Conservation (phyloP, 1,139 yeast genomes). For the Debaryomyces nepalensis region DNA sequence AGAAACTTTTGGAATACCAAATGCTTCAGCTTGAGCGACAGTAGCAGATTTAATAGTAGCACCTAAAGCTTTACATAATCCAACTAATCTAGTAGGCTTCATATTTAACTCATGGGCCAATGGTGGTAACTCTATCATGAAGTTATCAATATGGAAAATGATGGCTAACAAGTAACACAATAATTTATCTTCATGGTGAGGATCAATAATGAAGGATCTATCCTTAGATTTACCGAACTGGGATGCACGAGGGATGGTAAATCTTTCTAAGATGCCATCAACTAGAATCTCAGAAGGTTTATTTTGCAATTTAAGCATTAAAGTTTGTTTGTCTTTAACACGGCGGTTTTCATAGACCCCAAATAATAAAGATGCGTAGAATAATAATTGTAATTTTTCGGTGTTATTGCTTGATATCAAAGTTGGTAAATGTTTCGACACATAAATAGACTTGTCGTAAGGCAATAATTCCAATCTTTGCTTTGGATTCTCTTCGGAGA, state of each 20-base stretch:
- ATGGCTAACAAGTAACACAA: conserved; percentile 77
- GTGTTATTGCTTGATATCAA: conserved; percentile 50
- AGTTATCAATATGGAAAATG: conserved; percentile 76
- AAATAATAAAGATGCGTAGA: conserved; percentile 76
- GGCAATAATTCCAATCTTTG: conserved; percentile 65
- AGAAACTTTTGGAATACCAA: conserved; percentile 71
- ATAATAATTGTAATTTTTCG: conserved; percentile 68
- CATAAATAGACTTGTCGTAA: conserved; percentile 56
- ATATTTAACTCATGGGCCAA: conserved; percentile 83
- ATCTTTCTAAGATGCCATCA: conserved; percentile 74
- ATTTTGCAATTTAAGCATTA: conserved; percentile 61
- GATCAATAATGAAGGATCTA: conserved; percentile 77
- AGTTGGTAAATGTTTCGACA: conserved; percentile 53
- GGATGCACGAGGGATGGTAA: conserved; percentile 68
- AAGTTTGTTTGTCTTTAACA: conserved; percentile 58
- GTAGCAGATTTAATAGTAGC: conserved; percentile 76
- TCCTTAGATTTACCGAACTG: conserved; percentile 75
- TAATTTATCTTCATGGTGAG: conserved; percentile 83
- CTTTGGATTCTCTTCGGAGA: conserved; percentile 55
- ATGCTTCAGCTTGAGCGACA: conserved; percentile 81
- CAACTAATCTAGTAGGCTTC: conserved; percentile 74
- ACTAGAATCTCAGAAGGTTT: conserved; percentile 73
- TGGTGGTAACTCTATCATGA: conserved; percentile 75
- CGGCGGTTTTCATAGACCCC: conserved; percentile 82
- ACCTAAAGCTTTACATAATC: conserved; percentile 80